Conservation (phyloP, 495 filamentous ascomycete genomes). For the Neurospora sp. region DNA sequence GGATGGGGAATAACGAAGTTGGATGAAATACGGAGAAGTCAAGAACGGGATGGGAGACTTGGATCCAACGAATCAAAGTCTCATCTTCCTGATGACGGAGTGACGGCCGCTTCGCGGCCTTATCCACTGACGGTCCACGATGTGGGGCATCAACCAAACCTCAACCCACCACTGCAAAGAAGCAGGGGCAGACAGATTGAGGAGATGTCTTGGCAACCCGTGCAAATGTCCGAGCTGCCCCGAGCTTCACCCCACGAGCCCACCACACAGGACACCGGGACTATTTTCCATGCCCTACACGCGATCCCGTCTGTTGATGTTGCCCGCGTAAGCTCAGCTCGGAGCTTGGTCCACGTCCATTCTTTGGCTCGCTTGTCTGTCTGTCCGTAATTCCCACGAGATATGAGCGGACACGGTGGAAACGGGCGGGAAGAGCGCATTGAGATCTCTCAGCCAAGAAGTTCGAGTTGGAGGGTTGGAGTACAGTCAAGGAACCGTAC, state of each 20-base stretch:
- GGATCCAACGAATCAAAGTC: neutral
- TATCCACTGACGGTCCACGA: neutral
- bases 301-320: neutral
- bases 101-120: neutral
- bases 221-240: neutral
- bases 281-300: neutral
- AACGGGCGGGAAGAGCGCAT: neutral
- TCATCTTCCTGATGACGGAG: neutral
- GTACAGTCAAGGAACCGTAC: too few relatives aligned
- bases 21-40: too few relatives aligned
- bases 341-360: neutral
- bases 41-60: neutral
- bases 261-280: neutral
- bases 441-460: neutral
- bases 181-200: neutral
- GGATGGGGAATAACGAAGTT: neutral
- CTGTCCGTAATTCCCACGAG: neutral
- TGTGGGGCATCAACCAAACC: neutral
- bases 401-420: neutral
- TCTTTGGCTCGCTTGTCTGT: neutral
- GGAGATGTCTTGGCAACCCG: neutral
- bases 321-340: neutral
- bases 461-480: neutral
- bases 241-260: neutral
- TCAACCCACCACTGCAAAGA: neutral